Conservation (phyloP, 257 asterid genomes). For the Solanum tarapatanum region DNA sequence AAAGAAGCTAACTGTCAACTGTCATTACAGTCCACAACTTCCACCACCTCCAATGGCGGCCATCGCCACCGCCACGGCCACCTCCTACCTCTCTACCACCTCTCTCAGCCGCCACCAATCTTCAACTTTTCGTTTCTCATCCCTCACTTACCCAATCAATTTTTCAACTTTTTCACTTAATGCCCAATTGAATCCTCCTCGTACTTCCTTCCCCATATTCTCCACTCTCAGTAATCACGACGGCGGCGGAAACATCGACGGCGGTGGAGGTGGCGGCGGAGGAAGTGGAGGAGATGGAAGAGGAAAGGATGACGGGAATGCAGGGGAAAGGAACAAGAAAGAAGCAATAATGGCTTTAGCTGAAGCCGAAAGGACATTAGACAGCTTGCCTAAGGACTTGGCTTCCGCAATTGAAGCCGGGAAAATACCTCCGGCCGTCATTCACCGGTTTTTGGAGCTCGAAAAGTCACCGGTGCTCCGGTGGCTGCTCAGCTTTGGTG, state of each 20-base stretch:
- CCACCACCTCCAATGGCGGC: slow-evolving; percentile 7
- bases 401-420: slow-evolving; percentile 75
- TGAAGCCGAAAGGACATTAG: slow-evolving; percentile 65
- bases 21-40: slow-evolving; percentile 1
- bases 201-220: slow-evolving; percentile 20
- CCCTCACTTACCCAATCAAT: background rate
- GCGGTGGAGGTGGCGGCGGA: slow-evolving; percentile 10
- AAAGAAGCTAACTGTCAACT: background rate
- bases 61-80: slow-evolving; percentile 11
- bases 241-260: slow-evolving; percentile 1
- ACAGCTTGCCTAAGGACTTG: slow-evolving; percentile 75
- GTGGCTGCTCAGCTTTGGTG: slow-evolving; percentile 74
- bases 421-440: slow-evolving; percentile 60
- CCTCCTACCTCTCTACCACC: slow-evolving; percentile 2
- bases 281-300: slow-evolving; percentile 25
- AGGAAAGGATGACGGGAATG: slow-evolving; percentile 40
- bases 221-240: slow-evolving; percentile 9
- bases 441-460: slow-evolving; percentile 52
- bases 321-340: slow-evolving; percentile 50
- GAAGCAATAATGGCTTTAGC: slow-evolving; percentile 79
- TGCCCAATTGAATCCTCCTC: slow-evolving; percentile 9
- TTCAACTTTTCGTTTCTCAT: background rate
- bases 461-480: slow-evolving; percentile 55
- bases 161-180: slow-evolving; percentile 8
- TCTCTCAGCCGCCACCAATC: slow-evolving; percentile 2